A percentile compares a stretch with the other conserved stretches of the same genome.
Evolutionary conservation across 805 yeast genomes (phyloP).

Genomic region (Wilhelminamyces savonicus): DNA sequence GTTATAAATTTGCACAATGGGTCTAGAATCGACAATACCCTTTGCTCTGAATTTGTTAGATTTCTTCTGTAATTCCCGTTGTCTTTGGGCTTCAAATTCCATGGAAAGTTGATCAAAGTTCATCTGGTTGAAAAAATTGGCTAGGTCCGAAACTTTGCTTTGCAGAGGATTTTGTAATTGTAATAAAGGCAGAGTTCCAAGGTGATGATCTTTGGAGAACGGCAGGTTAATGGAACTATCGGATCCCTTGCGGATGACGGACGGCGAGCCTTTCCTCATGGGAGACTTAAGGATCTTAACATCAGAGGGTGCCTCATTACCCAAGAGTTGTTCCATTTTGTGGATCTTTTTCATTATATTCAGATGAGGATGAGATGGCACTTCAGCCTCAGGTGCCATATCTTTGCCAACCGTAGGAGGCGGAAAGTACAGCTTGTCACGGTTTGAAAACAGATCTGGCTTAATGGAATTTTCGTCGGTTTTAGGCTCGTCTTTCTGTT

Average conservation of each 20-base stretch:
- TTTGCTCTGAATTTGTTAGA: conserved; percentile 59
- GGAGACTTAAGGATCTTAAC: conserved; percentile 7
- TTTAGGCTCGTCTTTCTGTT: background rate
- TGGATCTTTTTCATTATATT: conserved; percentile 21
- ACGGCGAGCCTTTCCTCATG: conserved; percentile 7
- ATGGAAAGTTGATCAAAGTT: conserved; percentile 75
- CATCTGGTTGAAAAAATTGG: conserved; percentile 63
- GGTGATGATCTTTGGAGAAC: no score
- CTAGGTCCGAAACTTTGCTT: conserved; percentile 52
- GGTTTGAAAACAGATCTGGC: no score
- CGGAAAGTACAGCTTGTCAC: no score
- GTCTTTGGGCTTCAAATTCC: conserved; percentile 86
- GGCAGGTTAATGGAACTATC: no score
- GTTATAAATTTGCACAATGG: conserved; percentile 86
- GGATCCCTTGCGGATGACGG: no score
- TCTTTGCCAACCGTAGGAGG: background rate
- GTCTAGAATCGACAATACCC: conserved; percentile 70
- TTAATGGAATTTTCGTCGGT: no score
- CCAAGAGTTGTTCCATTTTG: conserved; percentile 20
- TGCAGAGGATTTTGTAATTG: conserved; percentile 2
- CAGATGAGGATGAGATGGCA: background rate
- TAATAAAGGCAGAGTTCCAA: no score
- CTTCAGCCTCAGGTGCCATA: background rate
- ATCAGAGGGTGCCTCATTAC: conserved; percentile 6
- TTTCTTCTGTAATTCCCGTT: conserved; percentile 58